Evolutionary conservation across 2,329 filamentous ascomycete genomes (phyloP).

Genomic region (Monosporascus sp.): DNA sequence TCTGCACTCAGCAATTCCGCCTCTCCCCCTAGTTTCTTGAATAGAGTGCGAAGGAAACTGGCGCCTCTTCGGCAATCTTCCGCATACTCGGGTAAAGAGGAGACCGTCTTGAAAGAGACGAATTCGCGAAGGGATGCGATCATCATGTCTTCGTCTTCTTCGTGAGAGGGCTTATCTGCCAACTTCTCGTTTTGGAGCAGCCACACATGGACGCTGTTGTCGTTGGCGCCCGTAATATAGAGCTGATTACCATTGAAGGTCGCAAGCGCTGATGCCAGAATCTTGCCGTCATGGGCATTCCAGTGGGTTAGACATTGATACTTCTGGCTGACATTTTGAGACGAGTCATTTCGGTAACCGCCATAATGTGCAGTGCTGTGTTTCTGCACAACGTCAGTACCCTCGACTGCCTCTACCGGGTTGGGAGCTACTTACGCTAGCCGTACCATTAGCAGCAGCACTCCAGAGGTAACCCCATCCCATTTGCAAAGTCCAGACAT

Average conservation of each 20-base stretch:
- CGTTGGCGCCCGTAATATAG: slow-evolving; percentile 93
- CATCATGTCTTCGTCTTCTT: slow-evolving; percentile 47
- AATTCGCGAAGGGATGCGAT: slow-evolving; percentile 76
- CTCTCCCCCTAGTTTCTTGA: slow-evolving; percentile 84
- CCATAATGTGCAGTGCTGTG: slow-evolving; percentile 62
- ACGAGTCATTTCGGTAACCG: slow-evolving; percentile 42
- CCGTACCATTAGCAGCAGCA: slow-evolving; percentile 81
- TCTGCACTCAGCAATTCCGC: slow-evolving; percentile 86
- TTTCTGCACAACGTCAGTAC: slow-evolving; percentile 39
- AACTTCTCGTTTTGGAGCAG: slow-evolving; percentile 52
- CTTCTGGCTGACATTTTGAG: slow-evolving; percentile 63
- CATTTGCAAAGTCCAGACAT: slow-evolving; percentile 83
- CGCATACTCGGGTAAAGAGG: slow-evolving; percentile 76
- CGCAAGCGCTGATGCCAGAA: slow-evolving; percentile 76
- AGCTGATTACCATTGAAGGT: slow-evolving; percentile 66
- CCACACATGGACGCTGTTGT: slow-evolving; percentile 86
- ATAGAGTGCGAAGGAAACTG: slow-evolving; percentile 81
- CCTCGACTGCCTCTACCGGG: not conserved
- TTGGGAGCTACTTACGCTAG: slow-evolving; percentile 55
- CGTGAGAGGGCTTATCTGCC: slow-evolving; percentile 27
- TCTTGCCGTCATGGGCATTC: slow-evolving; percentile 80
- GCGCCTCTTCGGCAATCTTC: slow-evolving; percentile 91
- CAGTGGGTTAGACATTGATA: slow-evolving; percentile 75
- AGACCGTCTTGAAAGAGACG: slow-evolving; percentile 87
- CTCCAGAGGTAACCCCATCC: slow-evolving; percentile 82